Conservation (phyloP, 495 filamentous ascomycete species). For the Trichoderma virens region DNA sequence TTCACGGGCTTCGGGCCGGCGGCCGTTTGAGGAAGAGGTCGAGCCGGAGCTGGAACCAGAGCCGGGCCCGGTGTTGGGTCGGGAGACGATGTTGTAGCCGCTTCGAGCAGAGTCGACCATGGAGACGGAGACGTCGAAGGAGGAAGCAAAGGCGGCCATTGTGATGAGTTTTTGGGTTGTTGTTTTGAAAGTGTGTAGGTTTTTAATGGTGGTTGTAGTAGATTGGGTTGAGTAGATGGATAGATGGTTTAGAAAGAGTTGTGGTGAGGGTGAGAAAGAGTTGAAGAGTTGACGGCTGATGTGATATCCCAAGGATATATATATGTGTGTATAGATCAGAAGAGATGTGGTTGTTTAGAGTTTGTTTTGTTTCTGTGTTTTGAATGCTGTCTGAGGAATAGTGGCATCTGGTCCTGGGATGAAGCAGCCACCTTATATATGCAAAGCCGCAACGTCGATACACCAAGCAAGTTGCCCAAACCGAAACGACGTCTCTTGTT, state of each 20-base stretch:
- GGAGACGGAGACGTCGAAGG: conserved; percentile 46
- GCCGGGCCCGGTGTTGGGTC: conserved; percentile 2
- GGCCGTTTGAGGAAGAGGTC: not conserved
- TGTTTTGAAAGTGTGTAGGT: conserved; percentile 14
- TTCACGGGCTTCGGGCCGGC: not conserved
- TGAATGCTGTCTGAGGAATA: not conserved
- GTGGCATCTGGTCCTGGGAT: not conserved
- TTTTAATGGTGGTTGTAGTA: not conserved
- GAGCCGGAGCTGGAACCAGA: conserved; percentile 1
- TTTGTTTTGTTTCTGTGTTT: not conserved
- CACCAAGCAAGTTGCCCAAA: not conserved
- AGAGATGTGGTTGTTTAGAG: not conserved
- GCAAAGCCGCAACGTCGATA: not conserved
- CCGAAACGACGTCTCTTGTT: not conserved
- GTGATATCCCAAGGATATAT: not conserved
- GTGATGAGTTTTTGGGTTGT: no score
- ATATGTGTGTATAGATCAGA: not conserved
- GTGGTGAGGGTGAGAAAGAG: not conserved
- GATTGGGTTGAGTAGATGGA: not conserved
- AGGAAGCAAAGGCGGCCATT: conserved; percentile 36
- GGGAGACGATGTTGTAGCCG: conserved; percentile 35
- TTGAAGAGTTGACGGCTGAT: not conserved
- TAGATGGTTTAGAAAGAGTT: not conserved
- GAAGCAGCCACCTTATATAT: conserved; percentile 2
- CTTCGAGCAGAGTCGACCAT: conserved; percentile 35